Percentiles rank a stretch among this genome's conserved stretches.
phyloP scores from a whole-genome alignment of 805 yeast genomes.

The Myxozyma neotropica region DNA sequence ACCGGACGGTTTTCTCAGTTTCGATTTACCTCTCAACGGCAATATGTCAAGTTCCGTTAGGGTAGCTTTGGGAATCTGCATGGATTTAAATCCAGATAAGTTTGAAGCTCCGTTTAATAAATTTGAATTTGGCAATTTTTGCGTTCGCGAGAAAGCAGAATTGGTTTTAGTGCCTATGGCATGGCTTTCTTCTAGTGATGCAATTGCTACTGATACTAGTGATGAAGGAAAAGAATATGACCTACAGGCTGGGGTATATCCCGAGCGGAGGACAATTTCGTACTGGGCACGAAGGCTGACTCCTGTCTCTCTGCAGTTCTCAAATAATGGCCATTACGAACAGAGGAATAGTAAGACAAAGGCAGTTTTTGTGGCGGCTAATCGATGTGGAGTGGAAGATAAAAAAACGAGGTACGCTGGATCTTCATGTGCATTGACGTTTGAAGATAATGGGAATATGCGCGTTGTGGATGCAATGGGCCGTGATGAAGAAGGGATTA shows the following conservation, averaged over 20 bases:
- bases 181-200: constrained; percentile 57
- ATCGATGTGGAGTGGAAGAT: constrained; percentile 78
- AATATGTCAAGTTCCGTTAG: constrained; percentile 36
- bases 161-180: constrained; percentile 81
- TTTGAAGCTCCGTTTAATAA: constrained; percentile 76
- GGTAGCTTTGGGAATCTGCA: constrained; percentile 80
- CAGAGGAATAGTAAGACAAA: constrained; percentile 10
- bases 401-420: constrained; percentile 59
- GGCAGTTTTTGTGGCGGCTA: constrained; percentile 57
- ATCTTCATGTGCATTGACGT: constrained; percentile 47
- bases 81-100: constrained; percentile 89
- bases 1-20: constrained; percentile 58
- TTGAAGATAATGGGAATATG: constrained; percentile 15
- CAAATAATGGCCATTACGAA: not conserved
- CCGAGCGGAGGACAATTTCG: constrained; percentile 56
- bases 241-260: constrained; percentile 34
- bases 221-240: not conserved
- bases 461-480: not conserved
- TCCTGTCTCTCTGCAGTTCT: constrained; percentile 56
- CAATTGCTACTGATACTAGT: constrained; percentile 4
- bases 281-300: constrained; percentile 76
- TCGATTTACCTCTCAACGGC: constrained; percentile 44
- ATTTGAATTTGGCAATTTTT: constrained; percentile 68
- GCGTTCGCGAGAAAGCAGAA: constrained; percentile 52
- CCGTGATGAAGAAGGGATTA: constrained; percentile 16